Conservation (phyloP, 257 asterid genomes). For the Fraxinus americana region DNA sequence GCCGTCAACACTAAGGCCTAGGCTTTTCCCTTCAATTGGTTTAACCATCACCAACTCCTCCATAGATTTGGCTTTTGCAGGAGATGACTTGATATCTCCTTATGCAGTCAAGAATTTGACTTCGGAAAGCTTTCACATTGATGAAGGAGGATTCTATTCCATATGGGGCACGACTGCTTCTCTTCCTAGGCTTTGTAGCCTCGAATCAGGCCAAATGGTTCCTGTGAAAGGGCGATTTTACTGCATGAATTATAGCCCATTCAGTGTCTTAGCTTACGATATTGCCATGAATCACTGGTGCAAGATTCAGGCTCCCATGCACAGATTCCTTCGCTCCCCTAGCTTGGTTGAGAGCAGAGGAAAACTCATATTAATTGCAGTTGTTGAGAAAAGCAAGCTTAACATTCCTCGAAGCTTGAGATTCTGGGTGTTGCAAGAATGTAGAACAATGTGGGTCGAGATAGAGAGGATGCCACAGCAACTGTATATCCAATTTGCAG, state of each 20-base stretch:
- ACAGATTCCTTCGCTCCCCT: constrained; percentile 83
- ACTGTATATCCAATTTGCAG: constrained; percentile 66
- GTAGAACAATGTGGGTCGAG: constrained; percentile 76
- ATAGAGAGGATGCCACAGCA: constrained; percentile 97
- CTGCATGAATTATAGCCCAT: constrained; percentile 98
- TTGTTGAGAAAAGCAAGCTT: constrained; percentile 91
- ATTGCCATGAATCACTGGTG: constrained; percentile 57
- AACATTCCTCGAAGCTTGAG: constrained; percentile 85
- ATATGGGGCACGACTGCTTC: constrained; percentile 90
- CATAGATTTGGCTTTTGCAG: constrained; percentile 77
- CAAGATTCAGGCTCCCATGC: constrained; percentile 93
- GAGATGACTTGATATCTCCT: constrained; percentile 87
- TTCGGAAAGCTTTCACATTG: constrained; percentile 84
- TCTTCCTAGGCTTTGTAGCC: constrained; percentile 84
- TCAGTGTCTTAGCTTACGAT: constrained; percentile 67
- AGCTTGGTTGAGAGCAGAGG: constrained; percentile 65
- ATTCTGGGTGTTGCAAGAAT: constrained; percentile 74
- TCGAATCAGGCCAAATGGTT: constrained; percentile 87
- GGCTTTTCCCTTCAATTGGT: constrained; percentile 84
- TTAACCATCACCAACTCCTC: constrained; percentile 59
- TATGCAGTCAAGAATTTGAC: constrained; percentile 88
- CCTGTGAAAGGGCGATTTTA: constrained; percentile 63
- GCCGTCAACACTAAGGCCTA: constrained; percentile 74
- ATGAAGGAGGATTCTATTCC: constrained; percentile 85
- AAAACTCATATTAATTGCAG: constrained; percentile 66